Evolutionary conservation across 371 early-diverging fungal genomes (phyloP).

Genomic region (Mucor piriformis): DNA sequence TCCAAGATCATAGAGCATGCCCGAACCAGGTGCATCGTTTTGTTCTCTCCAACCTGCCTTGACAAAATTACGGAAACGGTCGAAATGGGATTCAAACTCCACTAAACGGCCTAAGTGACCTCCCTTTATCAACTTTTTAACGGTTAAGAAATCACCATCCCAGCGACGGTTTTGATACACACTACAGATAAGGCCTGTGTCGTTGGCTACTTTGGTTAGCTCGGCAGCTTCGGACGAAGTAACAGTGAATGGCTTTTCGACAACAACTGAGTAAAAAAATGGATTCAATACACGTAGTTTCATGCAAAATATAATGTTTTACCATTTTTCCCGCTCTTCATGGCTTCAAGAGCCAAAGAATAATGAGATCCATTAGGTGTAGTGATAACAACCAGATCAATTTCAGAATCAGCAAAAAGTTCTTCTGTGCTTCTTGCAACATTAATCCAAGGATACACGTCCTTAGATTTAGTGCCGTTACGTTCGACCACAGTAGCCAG

Average conservation of each 20-base stretch:
- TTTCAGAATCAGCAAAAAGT: slow-evolving; percentile 50
- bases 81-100: slow-evolving; percentile 75
- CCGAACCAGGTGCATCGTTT: slow-evolving; percentile 64
- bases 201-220: slow-evolving; percentile 58
- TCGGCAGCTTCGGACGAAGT: slow-evolving; percentile 63
- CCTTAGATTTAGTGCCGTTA: slow-evolving; percentile 41
- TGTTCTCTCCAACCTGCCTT: slow-evolving; percentile 81
- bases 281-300: too few relatives aligned
- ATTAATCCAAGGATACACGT: slow-evolving; percentile 54
- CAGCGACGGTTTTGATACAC: slow-evolving; percentile 82
- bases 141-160: slow-evolving; percentile 83
- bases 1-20: slow-evolving; percentile 77
- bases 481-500: slow-evolving; percentile 68
- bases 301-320: neutral
- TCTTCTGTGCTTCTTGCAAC: slow-evolving; percentile 60
- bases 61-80: slow-evolving; percentile 71
- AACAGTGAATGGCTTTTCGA: slow-evolving; percentile 81
- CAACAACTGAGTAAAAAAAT: slow-evolving; percentile 49
- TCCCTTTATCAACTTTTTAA: slow-evolving; percentile 58
- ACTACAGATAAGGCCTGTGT: slow-evolving; percentile 63
- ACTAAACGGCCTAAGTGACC: slow-evolving; percentile 69
- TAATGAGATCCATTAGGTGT: slow-evolving; percentile 75
- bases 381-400: slow-evolving; percentile 76
- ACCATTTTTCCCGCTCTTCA: slow-evolving; percentile 73
- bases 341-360: slow-evolving; percentile 58